Percentiles rank a stretch among this genome's conserved stretches.
These are phyloP conservation scores for Obelidium mucronatum DNA, from an alignment of 192 early-diverging fungal species.

Conservation along the genomic window DNA sequence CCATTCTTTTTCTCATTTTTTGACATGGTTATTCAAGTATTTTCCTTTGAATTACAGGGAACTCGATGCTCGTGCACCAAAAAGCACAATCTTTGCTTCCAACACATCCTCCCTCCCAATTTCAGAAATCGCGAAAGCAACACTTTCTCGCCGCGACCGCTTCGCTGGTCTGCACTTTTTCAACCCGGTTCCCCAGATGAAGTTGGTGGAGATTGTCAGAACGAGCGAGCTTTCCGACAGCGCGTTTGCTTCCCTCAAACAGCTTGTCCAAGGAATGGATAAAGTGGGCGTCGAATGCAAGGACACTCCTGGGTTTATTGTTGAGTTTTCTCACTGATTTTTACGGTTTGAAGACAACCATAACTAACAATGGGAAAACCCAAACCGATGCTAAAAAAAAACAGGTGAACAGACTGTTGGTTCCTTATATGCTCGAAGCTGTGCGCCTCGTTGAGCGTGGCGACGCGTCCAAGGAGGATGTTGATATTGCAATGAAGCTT, in stretches of 20 bases:
- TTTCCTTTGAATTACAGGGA: not conserved
- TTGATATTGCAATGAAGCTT: constrained; percentile 97
- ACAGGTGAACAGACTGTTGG: constrained; percentile 89
- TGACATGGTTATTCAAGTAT: not conserved
- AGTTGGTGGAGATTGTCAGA: constrained; percentile 92
- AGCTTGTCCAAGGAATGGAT: constrained; percentile 76
- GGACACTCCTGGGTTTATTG: constrained; percentile 88
- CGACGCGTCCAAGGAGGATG: constrained; percentile 83
- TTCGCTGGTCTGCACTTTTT: constrained; percentile 96
- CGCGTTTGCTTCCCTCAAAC: constrained; percentile 70
- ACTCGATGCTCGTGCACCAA: constrained; percentile 72
- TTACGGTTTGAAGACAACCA: constrained; percentile 33
- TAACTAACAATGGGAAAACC: not conserved
- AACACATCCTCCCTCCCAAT: constrained; percentile 95
- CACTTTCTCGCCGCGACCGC: constrained; percentile 54
- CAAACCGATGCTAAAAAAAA: constrained; percentile 64
- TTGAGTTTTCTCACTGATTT: not conserved
- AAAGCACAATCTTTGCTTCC: constrained; percentile 80
- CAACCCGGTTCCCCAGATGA: constrained; percentile 99
- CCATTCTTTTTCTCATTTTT: not conserved
- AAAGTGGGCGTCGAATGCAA: constrained; percentile 94
- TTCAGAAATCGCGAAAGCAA: constrained; percentile 74
- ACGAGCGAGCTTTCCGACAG: constrained; percentile 67
- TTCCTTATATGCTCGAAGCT: constrained; percentile 98
- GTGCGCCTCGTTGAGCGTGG: constrained; percentile 89